These are phyloP conservation scores for Solanum clarkiae DNA, from an alignment of 257 asterid species.

Conservation along the genomic window DNA sequence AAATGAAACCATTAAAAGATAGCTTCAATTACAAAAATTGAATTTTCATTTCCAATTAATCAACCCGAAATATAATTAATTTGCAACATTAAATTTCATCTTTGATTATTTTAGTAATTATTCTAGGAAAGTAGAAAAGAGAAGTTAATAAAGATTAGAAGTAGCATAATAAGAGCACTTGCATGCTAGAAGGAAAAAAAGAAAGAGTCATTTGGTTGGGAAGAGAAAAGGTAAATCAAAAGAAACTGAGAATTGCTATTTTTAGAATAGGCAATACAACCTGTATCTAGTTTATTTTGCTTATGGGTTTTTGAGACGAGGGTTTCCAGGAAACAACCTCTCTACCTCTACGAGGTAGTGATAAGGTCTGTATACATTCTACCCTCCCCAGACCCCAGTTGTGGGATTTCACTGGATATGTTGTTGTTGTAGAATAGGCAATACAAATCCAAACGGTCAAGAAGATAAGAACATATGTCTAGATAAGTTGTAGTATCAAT, in stretches of 20 bases:
- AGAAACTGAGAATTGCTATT: not conserved
- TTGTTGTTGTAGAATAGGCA: no score
- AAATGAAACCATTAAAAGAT: not conserved
- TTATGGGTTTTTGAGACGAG: no score
- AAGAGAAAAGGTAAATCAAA: not conserved
- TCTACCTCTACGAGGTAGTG: no score
- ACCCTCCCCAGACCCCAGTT: no score
- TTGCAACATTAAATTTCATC: not conserved
- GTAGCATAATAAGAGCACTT: not conserved
- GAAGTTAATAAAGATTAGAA: not conserved
- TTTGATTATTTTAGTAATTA: not conserved
- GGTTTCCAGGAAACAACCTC: no score
- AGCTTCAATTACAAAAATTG: not conserved
- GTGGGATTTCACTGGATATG: no score
- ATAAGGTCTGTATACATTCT: no score
- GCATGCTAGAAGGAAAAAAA: not conserved
- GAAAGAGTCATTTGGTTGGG: not conserved
- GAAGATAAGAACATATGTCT: not conserved
- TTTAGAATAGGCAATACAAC: not conserved
- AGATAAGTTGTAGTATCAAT: not conserved
- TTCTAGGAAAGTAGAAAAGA: not conserved
- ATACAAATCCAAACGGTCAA: not conserved
- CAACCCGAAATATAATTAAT: not conserved
- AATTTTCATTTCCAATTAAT: not conserved
- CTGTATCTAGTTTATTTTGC: no score